Evolutionary conservation across 176 grass and related monocot species (phyloP).

Genomic region (Lolium perenne): DNA sequence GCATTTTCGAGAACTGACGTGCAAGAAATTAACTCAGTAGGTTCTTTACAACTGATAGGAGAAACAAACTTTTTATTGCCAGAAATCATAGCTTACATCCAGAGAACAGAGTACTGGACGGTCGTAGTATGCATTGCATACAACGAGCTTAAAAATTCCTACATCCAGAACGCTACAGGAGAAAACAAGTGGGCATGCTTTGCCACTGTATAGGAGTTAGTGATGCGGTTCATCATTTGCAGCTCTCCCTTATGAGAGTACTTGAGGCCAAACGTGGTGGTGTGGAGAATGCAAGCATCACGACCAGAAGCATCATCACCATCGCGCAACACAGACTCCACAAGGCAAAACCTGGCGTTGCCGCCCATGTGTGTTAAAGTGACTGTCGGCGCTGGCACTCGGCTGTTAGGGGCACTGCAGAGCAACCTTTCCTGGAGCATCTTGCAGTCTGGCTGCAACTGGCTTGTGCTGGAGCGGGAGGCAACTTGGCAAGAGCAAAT

Average conservation of each 20-base stretch:
- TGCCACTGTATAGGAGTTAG: neutral
- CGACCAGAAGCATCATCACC: neutral
- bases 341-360: conserved; percentile 12
- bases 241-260: conserved; percentile 27
- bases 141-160: neutral
- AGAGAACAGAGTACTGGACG: neutral
- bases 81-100: neutral
- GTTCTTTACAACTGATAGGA: no score
- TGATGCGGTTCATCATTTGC: neutral
- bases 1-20: no score
- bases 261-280: conserved; percentile 19
- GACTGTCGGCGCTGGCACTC: neutral
- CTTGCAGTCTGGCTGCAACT: neutral
- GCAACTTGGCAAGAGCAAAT: conserved; percentile 28
- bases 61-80: no score
- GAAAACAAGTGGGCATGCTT: neutral
- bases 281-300: neutral
- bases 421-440: neutral
- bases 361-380: conserved; percentile 2
- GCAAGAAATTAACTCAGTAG: no score
- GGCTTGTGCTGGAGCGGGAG: neutral
- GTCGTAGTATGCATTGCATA: neutral
- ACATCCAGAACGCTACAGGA: neutral
- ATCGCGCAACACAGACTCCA: neutral
- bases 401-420: no score